Evolutionary conservation across 2,329 filamentous ascomycete species (phyloP).

Genomic region (Chaetomiaceae sp.): DNA sequence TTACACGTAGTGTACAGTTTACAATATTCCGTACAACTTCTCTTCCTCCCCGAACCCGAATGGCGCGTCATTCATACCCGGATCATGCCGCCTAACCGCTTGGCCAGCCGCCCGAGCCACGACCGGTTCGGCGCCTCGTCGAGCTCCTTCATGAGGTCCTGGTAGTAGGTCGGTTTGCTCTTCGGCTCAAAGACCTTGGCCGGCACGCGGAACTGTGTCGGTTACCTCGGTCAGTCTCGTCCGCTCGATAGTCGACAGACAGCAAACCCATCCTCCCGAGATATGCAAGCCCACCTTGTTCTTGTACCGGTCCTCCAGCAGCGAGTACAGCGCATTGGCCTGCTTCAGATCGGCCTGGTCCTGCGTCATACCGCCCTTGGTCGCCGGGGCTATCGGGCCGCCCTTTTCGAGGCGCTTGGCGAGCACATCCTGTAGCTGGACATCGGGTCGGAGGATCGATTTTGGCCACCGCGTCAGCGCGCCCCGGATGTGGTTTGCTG

Average conservation of each 20-base stretch:
- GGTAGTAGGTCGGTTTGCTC: conserved; percentile 61
- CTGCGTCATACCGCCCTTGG: conserved; percentile 19
- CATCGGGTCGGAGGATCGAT: conserved; percentile 57
- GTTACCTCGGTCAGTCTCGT: background rate
- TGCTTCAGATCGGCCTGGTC: conserved; percentile 51
- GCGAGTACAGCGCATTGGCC: conserved; percentile 54
- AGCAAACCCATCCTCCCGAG: too few relatives aligned
- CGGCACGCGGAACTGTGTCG: conserved; percentile 42
- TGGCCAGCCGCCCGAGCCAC: conserved; percentile 47
- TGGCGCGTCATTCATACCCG: too few relatives aligned
- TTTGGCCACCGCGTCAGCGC: conserved; percentile 57
- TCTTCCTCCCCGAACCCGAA: too few relatives aligned
- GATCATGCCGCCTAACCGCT: conserved; percentile 56
- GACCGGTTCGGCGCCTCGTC: conserved; percentile 57
- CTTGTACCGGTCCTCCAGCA: conserved; percentile 56
- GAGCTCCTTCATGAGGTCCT: conserved; percentile 56
- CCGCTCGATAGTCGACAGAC: too few relatives aligned
- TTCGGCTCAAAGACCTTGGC: conserved; percentile 51
- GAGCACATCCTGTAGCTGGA: conserved; percentile 57
- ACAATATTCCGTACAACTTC: too few relatives aligned
- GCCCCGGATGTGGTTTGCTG: conserved; percentile 44
- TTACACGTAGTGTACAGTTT: conserved; percentile 15
- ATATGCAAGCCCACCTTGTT: conserved; percentile 41
- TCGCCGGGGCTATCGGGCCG: conserved; percentile 28
- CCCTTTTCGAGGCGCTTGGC: conserved; percentile 40